These are phyloP conservation scores for Aspergillus quadrilineatus DNA, from an alignment of 2,329 filamentous ascomycete genomes.

Conservation along the genomic window DNA sequence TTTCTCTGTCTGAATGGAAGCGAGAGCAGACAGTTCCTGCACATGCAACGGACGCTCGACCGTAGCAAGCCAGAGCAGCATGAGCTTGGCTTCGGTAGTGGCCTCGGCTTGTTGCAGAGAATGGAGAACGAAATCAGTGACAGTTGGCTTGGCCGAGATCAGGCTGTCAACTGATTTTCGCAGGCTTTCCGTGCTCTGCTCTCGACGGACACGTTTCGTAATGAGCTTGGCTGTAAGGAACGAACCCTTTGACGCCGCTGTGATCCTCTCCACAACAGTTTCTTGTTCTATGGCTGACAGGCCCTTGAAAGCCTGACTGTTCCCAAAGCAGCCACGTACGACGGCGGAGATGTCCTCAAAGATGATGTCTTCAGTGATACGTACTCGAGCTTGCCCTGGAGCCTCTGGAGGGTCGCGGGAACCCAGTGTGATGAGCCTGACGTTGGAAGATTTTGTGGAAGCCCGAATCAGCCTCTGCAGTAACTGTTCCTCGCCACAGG, in stretches of 20 bases:
- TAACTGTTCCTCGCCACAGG: constrained; percentile 30
- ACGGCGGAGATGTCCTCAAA: constrained; percentile 40
- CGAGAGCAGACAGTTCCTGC: constrained; percentile 33
- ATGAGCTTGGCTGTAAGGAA: constrained; percentile 43
- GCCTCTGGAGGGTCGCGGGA: constrained; percentile 21
- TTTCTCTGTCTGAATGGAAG: constrained; percentile 33
- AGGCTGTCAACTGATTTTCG: constrained; percentile 31
- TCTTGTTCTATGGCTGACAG: constrained; percentile 37
- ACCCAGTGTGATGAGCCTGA: constrained; percentile 36
- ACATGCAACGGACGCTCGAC: constrained; percentile 36
- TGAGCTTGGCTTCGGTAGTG: constrained; percentile 31
- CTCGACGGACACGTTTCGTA: constrained; percentile 30
- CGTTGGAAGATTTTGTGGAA: constrained; percentile 21
- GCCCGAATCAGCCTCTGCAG: constrained; percentile 29
- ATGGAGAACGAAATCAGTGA: constrained; percentile 34
- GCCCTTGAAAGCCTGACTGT: constrained; percentile 22
- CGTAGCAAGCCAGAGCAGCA: constrained; percentile 41
- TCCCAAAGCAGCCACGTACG: constrained; percentile 29
- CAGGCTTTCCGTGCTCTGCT: constrained; percentile 26
- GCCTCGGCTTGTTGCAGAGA: constrained; percentile 26
- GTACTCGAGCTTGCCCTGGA: constrained; percentile 20
- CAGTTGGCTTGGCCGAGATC: constrained; percentile 24
- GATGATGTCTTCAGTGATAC: constrained; percentile 33
- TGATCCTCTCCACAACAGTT: constrained; percentile 31
- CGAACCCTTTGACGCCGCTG: constrained; percentile 36